Evolutionary conservation across 1,284 basidiomycete species (phyloP), one percentile per base, ranked within the genome.

Genomic region (Trametes sp.): DNA sequence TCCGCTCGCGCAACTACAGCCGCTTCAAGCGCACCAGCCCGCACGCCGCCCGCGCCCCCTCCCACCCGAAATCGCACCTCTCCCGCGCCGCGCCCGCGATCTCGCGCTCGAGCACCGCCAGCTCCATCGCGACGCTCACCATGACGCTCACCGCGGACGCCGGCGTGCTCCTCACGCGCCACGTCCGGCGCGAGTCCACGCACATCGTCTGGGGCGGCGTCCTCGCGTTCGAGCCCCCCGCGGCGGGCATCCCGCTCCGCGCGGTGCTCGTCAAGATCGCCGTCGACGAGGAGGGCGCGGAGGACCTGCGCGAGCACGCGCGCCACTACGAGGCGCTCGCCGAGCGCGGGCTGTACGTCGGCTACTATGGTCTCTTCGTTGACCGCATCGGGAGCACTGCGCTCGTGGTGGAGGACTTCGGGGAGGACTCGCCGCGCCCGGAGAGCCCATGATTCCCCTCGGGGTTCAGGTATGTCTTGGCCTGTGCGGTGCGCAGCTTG

Each of bases 131-230:
- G 50, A 61, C 63, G 28, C 31, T 58, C 51, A 38, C 61, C 41
- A 59, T 60, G 31, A 64, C 66, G 38, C 55, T 67, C 53, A 41
- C 46, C 45, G 31, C 61, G 14, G 66, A 67, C 63, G 66, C 58
- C 58, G 58, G 50, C 33, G 50, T 68, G 46, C 66, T 68, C 52
- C 45, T 68, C 64, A 65, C 62, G 41, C 63, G 61, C 26, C 66
- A 62, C 50, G 57, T 68, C 54, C 62, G 63, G 28, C 63, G 64
- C 51, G 66, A 68, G 59, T 51, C 64, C 29, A 65, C 66, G n/a
- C 65, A 65, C 62, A 68, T 68, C 48, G 62, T 65, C 57, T 68
- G 66, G 66, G 66, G 63, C 51, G 66, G 59, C 33, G 23, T 63
- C 49, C 61, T 68, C 61, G 61, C 63, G 31, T 56, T 63, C 50